These are phyloP conservation scores for Melampsora americana DNA, from an alignment of 1,284 basidiomycete genomes.

Conservation along the genomic window DNA sequence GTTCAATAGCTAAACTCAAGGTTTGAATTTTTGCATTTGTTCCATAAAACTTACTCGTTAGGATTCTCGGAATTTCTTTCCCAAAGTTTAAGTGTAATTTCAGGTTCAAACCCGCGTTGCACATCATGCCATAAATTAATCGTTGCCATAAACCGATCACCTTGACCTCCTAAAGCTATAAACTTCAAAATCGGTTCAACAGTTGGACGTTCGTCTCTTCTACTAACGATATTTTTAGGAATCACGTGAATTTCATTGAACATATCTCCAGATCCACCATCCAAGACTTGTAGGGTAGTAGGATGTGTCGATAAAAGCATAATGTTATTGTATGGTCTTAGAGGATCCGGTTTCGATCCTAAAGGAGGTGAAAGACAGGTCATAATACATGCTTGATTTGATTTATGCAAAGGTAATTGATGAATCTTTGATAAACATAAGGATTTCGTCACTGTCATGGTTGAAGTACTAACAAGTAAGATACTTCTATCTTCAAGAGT, in stretches of 20 bases:
- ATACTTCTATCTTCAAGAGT: constrained; percentile 78
- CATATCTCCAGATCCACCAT: constrained; percentile 68
- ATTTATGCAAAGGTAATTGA: constrained; percentile 48
- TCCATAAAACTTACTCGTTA: constrained; percentile 46
- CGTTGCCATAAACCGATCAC: constrained; percentile 72
- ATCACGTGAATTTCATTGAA: constrained; percentile 86
- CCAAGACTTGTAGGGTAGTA: constrained; percentile 87
- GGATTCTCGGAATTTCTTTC: constrained; percentile 63
- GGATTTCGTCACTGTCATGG: constrained; percentile 68
- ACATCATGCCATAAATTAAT: constrained; percentile 69
- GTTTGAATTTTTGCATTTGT: constrained; percentile 53
- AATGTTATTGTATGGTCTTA: constrained; percentile 63
- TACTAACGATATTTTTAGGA: constrained; percentile 85
- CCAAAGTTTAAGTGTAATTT: constrained; percentile 88
- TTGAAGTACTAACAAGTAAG: constrained; percentile 70
- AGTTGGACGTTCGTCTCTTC: constrained; percentile 73
- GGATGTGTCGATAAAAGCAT: constrained; percentile 90
- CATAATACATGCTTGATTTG: neutral
- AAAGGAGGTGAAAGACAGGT: constrained; percentile 49
- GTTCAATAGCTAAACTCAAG: constrained; percentile 46
- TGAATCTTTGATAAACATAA: constrained; percentile 42
- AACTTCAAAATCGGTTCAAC: constrained; percentile 74
- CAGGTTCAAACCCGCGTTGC: constrained; percentile 59
- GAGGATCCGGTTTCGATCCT: constrained; percentile 70
- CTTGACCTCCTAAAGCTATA: constrained; percentile 54